Conservation (phyloP, 208 protist species). For the Leishmania lainsoni region DNA sequence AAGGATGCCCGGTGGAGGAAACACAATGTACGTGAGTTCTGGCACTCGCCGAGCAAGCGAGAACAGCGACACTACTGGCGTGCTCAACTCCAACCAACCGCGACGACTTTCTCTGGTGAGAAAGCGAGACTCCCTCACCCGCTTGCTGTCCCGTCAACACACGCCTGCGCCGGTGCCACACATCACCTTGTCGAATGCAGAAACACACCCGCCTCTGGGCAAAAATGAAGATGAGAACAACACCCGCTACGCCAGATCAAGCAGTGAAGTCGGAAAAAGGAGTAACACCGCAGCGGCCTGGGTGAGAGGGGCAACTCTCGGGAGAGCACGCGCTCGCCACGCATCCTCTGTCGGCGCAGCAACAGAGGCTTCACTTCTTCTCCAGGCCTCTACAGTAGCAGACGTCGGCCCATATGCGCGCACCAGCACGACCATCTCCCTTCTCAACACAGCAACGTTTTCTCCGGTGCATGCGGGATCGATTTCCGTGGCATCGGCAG, state of each 20-base stretch:
- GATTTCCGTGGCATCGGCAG: neutral
- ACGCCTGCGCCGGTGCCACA: neutral
- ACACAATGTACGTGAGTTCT: neutral
- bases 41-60: conserved; percentile 5
- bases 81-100: conserved; percentile 26
- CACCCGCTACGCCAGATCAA: neutral
- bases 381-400: neutral
- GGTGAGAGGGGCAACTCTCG: neutral
- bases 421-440: neutral
- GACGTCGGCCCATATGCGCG: neutral
- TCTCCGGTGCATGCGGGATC: neutral
- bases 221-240: neutral
- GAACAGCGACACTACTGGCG: conserved; percentile 4
- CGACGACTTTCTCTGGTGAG: conserved; percentile 1
- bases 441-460: neutral
- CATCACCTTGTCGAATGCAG: neutral
- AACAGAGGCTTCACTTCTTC: neutral
- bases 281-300: neutral
- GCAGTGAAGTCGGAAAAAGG: too few species aligned
- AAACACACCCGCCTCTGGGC: too few species aligned
- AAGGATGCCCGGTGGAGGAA: neutral
- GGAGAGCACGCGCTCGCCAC: too few species aligned
- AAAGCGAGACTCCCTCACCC: neutral
- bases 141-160: neutral
- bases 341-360: neutral